These are phyloP conservation scores for Lunularia cruciata DNA, from an alignment of 225 moss, liverwort and hornwort genomes.

Conservation along the genomic window DNA sequence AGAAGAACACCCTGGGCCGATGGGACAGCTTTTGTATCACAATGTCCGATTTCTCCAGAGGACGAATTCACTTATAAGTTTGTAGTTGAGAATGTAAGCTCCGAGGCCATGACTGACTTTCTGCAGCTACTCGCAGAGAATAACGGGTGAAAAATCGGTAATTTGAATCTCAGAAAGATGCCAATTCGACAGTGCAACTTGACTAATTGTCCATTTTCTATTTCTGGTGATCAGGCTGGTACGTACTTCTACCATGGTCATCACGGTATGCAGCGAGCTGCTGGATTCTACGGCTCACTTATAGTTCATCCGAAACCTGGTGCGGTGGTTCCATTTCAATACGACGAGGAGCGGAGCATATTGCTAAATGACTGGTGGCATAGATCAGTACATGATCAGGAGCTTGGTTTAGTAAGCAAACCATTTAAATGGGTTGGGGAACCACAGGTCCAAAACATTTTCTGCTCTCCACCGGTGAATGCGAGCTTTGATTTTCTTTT, in stretches of 20 bases:
- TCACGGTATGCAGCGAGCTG: constrained; percentile 52
- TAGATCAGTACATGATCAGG: constrained; percentile 51
- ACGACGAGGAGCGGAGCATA: constrained; percentile 55
- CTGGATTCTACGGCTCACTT: constrained; percentile 56
- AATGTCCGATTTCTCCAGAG: constrained; percentile 47
- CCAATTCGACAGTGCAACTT: no score
- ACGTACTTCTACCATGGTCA: constrained; percentile 73
- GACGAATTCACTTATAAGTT: constrained; percentile 49
- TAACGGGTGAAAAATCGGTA: no score
- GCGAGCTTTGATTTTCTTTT: no score
- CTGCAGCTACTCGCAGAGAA: no score
- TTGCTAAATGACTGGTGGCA: constrained; percentile 68
- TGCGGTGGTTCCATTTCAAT: constrained; percentile 27
- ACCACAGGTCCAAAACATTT: constrained; percentile 29
- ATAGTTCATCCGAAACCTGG: constrained; percentile 33
- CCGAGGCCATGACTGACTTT: no score
- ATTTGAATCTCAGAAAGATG: no score
- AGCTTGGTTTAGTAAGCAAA: constrained; percentile 35
- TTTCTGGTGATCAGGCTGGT: constrained; percentile 43
- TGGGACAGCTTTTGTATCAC: constrained; percentile 38
- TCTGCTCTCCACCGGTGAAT: no score
- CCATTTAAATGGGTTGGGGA: constrained; percentile 54
- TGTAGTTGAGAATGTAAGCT: constrained; percentile 34
- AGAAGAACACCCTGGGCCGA: constrained; percentile 35
- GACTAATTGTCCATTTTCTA: constrained; percentile 3